Evolutionary conservation across 345 rosid species (phyloP).

Genomic region (Brassica cretica): DNA sequence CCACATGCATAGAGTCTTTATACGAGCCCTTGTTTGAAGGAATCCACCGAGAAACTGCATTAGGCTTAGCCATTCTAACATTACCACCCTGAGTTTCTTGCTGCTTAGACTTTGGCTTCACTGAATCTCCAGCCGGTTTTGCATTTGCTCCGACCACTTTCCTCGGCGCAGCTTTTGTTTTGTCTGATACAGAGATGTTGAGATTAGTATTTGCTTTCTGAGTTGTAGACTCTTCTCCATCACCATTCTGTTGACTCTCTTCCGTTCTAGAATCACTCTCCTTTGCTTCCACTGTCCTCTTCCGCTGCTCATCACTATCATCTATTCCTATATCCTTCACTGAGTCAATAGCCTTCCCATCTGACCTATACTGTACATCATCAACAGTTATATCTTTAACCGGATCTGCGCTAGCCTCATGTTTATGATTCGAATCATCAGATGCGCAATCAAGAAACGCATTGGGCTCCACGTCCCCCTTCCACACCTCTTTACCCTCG

Average conservation of each 20-base stretch:
- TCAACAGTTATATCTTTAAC: slow-evolving; percentile 93
- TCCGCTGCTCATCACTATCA: slow-evolving; percentile 52
- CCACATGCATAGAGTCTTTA: slow-evolving; percentile 74
- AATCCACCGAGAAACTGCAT: slow-evolving; percentile 74
- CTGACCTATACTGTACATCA: slow-evolving; percentile 76
- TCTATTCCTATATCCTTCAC: slow-evolving; percentile 92
- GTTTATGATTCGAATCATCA: slow-evolving; percentile 61
- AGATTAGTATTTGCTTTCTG: slow-evolving; percentile 39
- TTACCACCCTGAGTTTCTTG: slow-evolving; percentile 57
- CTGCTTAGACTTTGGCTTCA: slow-evolving; percentile 63
- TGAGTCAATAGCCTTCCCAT: slow-evolving; percentile 48
- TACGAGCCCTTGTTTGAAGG: slow-evolving; percentile 84
- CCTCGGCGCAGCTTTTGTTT: slow-evolving; percentile 51
- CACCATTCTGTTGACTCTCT: slow-evolving; percentile 49
- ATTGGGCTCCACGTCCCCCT: slow-evolving; percentile 68
- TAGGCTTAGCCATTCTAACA: slow-evolving; percentile 76
- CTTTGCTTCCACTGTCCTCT: slow-evolving; percentile 43
- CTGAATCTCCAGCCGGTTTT: slow-evolving; percentile 55
- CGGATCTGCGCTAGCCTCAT: slow-evolving; percentile 51
- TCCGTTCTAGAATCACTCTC: slow-evolving; percentile 42
- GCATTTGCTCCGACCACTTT: slow-evolving; percentile 49
- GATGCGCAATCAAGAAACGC: slow-evolving; percentile 72
- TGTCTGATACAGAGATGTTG: slow-evolving; percentile 56
- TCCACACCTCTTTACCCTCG: slow-evolving; percentile 62
- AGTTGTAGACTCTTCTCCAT: slow-evolving; percentile 50